Base-by-base conservation (phyloP, 192 early-diverging fungal genomes). In the Geosiphon pyriformis region DNA sequence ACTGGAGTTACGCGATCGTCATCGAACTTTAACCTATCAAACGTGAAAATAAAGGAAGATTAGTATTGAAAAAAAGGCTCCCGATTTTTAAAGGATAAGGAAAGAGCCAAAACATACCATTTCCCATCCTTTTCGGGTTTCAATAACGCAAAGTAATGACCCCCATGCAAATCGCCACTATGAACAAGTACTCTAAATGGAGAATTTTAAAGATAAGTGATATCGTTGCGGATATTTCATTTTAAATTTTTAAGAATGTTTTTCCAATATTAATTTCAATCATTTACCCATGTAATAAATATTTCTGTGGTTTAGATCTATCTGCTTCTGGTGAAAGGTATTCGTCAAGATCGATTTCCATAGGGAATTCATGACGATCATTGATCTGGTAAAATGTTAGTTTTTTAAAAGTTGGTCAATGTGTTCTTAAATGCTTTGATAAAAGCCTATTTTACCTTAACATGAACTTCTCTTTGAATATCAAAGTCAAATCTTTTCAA, bases 401-500 rank as follows among this genome's bases (percentile, higher is more conserved):
- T 37, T 25, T 2, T n/a, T 4, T 32, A 29, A 65, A 26, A 54
- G 54, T 12, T 6, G 22, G 12, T 26, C 59, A n/a, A 54, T 54
- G 42, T 31, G 1, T 63, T 47, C 22, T 27, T 29, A 15, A 1
- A 55, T 30, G 29, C 11, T 55, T 37, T 54, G 22, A 2, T 59
- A 46, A 37, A 64, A 58, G 12, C 20, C 26, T 1, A 10, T 49
- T 26, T 42, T 73, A 88, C 86, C 74, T 98, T 98, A 65, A 97
- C 89, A 87, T 93, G 92, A 4, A 77, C 78, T 70, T 95, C 94
- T 32, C 83, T 78, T 76, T 87, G 82, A 63, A 95, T 87, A 71
- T 99, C 95, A 75, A 96, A 99, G 75, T 99, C 97, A 70, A 97
- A 99, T 18, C 95, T 85, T 76, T 97, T 98, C 69, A 99, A 78